Evolutionary conservation across 2,329 filamentous ascomycete genomes (phyloP), one percentile per base, ranked within the genome.

Genomic region (Cytospora schulzeri): DNA sequence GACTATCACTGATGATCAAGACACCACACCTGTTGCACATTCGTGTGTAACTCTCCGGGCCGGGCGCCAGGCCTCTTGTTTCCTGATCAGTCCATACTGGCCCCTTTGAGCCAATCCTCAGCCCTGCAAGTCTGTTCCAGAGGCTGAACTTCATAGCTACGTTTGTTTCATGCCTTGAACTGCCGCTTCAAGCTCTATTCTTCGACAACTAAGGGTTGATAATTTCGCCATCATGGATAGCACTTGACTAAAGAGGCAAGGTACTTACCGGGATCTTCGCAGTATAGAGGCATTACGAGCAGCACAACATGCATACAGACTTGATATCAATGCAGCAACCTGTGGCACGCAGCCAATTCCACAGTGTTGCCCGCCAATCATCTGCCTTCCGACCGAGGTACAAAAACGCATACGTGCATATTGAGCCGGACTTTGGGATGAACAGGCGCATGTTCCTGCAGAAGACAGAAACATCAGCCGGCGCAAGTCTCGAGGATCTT

Each of bases 381-480:
- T 24, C 22, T 24, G 45, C 8, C 17, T 41, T 41, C 19, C 38
- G 38, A 11, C 1, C 15, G 38, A 19, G 8, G 38, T 60, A 59
- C 56, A 56, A 66, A 56, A 28, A 52, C n/a, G 38, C 17, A 41
- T 60, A 14, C n/a, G 29, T 65, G 53, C 58, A 50, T 28, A n/a
- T 19, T 53, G 48, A 61, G 51, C 52, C 55, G 60, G 33, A 26
- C 29, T 33, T 33, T 52, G 33, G 60, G 64, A 58, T 38, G 50
- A 45, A 26, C 15, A 26, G 29, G 45, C 24, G 50, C 38, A 26
- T 22, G 12, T 45, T 48, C 64, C 56, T 53, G 35, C 51, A 54
- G 58, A 45, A n/a, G 35, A 19, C 12, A 41, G 14, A n/a, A n/a
- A 24, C 50, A 24, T 41, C 33, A 31, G 24, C 15, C 54, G 50